Conservation (phyloP, 495 filamentous ascomycete species). For the Aspergillus ostianus region DNA sequence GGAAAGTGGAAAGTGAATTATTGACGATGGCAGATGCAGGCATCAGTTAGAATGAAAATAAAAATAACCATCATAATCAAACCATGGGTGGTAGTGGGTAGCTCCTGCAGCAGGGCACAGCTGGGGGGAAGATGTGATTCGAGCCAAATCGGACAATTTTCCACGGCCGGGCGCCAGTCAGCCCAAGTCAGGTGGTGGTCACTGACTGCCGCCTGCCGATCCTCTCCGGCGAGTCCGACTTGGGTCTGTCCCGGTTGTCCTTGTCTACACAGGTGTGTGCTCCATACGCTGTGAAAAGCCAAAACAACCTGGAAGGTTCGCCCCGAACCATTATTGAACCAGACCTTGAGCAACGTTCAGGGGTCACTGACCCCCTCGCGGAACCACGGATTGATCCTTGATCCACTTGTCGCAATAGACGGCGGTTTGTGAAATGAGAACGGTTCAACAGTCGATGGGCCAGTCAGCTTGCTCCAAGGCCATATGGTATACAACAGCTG, state of each 20-base stretch:
- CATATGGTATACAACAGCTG: constrained; percentile 13
- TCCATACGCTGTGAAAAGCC: not conserved
- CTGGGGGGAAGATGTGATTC: constrained; percentile 16
- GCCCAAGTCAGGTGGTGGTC: constrained; percentile 27
- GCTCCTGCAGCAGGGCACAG: constrained; percentile 8
- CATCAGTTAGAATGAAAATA: constrained; percentile 2
- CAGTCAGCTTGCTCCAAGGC: constrained; percentile 12
- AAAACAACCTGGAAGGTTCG: constrained; percentile 16
- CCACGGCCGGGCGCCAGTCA: constrained; percentile 7
- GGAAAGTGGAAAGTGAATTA: not conserved
- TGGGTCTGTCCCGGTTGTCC: too few relatives aligned
- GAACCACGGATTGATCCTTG: not conserved
- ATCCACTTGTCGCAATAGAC: constrained; percentile 2
- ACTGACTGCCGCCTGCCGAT: constrained; percentile 18
- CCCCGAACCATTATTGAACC: constrained; percentile 17
- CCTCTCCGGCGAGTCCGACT: constrained; percentile 22
- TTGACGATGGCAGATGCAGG: constrained; percentile 10
- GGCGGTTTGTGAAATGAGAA: constrained; percentile 1
- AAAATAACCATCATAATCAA: not conserved
- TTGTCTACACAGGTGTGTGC: too few relatives aligned
- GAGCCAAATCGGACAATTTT: constrained; percentile 20
- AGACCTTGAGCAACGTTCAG: not conserved
- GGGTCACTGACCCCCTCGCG: not conserved
- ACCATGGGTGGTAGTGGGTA: not conserved
- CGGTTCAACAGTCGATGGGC: not conserved